Evolutionary conservation across 2,329 filamentous ascomycete species (phyloP).

Genomic region (Fusarium hainanense): DNA sequence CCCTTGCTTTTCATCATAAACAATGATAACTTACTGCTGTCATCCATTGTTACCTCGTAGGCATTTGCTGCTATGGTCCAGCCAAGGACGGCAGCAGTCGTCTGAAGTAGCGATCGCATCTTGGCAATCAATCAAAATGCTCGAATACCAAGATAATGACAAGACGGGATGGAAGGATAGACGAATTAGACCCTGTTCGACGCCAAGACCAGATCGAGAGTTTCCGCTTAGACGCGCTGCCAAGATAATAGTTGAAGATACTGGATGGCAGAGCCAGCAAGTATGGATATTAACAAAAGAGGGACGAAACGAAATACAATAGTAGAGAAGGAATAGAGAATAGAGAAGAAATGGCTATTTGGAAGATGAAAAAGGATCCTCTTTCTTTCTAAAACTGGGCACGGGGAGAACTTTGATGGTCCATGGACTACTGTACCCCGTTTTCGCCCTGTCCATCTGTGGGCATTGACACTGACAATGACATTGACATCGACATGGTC

Average conservation of each 20-base stretch:
- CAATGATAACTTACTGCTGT: conserved; percentile 29
- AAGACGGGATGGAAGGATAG: conserved; percentile 8
- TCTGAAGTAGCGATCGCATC: conserved; percentile 37
- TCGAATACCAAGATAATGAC: conserved; percentile 17
- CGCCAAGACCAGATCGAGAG: conserved; percentile 17
- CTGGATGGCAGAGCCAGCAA: conserved; percentile 3
- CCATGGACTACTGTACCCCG: conserved; percentile 3
- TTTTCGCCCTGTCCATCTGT: conserved; percentile 10
- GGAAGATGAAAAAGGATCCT: conserved; percentile 1
- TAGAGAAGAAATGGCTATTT: conserved; percentile 3
- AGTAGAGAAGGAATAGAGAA: background rate
- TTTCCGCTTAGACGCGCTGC: conserved; percentile 29
- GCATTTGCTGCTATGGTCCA: conserved; percentile 28
- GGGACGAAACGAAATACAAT: conserved; percentile 3
- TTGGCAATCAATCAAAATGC: conserved; percentile 20
- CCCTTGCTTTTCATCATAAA: background rate
- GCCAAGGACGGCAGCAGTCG: conserved; percentile 24
- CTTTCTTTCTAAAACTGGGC: conserved; percentile 15
- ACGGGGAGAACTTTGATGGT: conserved; percentile 10
- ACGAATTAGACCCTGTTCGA: conserved; percentile 7
- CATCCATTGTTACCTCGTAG: conserved; percentile 38
- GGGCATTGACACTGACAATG: conserved; percentile 17
- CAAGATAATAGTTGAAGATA: conserved; percentile 16
- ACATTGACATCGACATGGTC: background rate
- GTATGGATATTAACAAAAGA: conserved; percentile 12